Base-by-base conservation (phyloP, 495 filamentous ascomycete genomes). In the Parathielavia appendiculata region DNA sequence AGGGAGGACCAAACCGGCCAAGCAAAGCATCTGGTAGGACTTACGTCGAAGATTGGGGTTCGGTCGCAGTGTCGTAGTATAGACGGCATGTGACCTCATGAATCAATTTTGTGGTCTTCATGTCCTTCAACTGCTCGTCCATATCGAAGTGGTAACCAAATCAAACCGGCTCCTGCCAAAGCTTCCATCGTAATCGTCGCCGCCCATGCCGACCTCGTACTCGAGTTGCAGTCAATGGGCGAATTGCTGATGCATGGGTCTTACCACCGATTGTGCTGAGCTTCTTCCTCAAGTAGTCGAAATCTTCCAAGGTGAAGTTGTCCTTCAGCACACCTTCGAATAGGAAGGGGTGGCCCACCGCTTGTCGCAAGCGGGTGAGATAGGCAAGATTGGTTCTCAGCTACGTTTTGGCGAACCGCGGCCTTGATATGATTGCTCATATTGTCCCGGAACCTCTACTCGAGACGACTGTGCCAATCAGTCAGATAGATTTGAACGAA, bases 271-370 rank as follows among this genome's bases (percentile, higher is more conserved):
- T 12, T 0, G 4, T 2, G 0, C 41, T 9, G 1, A 55, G 43
- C 19, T 55, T 30, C 3, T 8, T 10, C 2, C 26, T 16, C 7
- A 47, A 11, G 20, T 36, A 55, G 41, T 38, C 16, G 19, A 55
- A 47, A 17, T 47, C 53, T 12, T 55, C 53, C 17, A 55, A 13
- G 0, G 53, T 55, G 32, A 55, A 55, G 19, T 55, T 55, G 4
- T 36, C 11, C 26, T 39, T 0, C 9, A 47, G 19, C 17, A 55
- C 53, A 19, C 43, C 53, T 34, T 55, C 43, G 4, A 55, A 19
- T 1, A 55, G 32, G 19, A 45, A 47, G 9, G 9, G 30, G 8
- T 55, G 41, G 3, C 1, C 53, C 4, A 55, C 53, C 0, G 17
- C 53, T 26, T 55, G 43, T 1, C 53, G 53, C 32, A 55, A 13